Conservation (phyloP, 1,284 basidiomycete species). For the Neonothopanus nambi region DNA sequence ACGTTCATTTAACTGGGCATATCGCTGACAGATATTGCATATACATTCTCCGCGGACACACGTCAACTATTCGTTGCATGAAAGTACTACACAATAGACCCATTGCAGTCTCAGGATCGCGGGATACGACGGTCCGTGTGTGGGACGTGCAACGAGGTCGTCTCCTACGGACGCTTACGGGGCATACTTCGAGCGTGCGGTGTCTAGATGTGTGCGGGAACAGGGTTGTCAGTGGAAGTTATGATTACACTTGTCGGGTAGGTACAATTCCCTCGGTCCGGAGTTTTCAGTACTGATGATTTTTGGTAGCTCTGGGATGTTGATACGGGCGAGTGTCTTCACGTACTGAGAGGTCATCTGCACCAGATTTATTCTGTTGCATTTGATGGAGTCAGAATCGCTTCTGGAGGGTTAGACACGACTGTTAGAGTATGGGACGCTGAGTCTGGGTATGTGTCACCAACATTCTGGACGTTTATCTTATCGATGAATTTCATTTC, state of each 20-base stretch:
- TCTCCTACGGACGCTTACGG: conserved; percentile 69
- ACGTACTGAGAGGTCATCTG: conserved; percentile 86
- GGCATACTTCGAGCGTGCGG: conserved; percentile 84
- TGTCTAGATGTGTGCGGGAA: conserved; percentile 88
- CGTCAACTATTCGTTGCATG: conserved; percentile 90
- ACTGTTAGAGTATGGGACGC: conserved; percentile 91
- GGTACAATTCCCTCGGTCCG: conserved; percentile 29
- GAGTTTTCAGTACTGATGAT: not conserved
- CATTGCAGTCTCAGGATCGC: conserved; percentile 86
- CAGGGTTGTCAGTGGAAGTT: conserved; percentile 84
- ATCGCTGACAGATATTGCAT: conserved; percentile 62
- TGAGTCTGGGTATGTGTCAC: conserved; percentile 61
- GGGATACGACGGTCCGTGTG: conserved; percentile 85
- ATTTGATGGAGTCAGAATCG: conserved; percentile 85
- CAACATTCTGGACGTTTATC: not conserved
- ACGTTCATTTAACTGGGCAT: not conserved
- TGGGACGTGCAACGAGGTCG: conserved; percentile 90
- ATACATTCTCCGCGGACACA: conserved; percentile 82
- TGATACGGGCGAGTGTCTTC: conserved; percentile 84
- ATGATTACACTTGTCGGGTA: conserved; percentile 83
- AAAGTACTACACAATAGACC: conserved; percentile 87
- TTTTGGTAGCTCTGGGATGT: conserved; percentile 72
- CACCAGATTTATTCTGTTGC: conserved; percentile 94
- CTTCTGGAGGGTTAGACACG: conserved; percentile 89
- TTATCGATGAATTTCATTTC: not conserved